A percentile compares a stretch with the other conserved stretches of the same genome.
These are phyloP conservation scores for Pelomyxa schiedti DNA, from an alignment of 78 protist genomes.

Conservation along the genomic window DNA sequence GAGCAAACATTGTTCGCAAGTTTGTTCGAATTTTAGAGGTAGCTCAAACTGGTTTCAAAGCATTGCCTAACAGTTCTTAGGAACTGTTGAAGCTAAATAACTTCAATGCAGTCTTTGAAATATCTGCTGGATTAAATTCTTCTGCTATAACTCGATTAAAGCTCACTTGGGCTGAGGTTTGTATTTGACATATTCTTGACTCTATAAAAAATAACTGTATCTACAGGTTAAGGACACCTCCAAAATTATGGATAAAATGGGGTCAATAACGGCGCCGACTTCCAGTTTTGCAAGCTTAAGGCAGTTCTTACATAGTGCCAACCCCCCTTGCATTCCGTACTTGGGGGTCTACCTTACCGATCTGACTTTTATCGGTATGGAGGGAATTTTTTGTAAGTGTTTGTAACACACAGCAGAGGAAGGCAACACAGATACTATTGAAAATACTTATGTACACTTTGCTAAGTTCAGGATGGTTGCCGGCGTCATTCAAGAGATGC, in stretches of 20 bases:
- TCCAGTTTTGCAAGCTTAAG: conserved; percentile 16
- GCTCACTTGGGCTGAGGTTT: conserved; percentile 53
- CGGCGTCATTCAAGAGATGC: neutral
- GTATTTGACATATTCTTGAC: conserved; percentile 14
- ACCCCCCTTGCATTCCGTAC: conserved; percentile 62
- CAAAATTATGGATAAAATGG: too few relatives aligned
- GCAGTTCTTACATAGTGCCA: conserved; percentile 21
- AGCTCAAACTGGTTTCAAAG: too few relatives aligned
- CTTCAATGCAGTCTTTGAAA: conserved; percentile 56
- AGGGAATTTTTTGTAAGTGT: too few relatives aligned
- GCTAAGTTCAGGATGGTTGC: neutral
- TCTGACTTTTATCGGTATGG: conserved; percentile 58
- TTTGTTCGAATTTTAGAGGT: neutral
- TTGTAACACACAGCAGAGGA: too few relatives aligned
- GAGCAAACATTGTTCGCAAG: conserved; percentile 3
- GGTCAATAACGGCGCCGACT: neutral
- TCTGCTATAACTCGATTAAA: conserved; percentile 51
- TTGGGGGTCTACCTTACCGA: conserved; percentile 63
- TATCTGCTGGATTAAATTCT: conserved; percentile 47
- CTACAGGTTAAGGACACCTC: too few relatives aligned
- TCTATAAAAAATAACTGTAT: too few relatives aligned
- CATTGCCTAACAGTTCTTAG: too few relatives aligned
- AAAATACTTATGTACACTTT: neutral
- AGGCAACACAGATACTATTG: neutral
- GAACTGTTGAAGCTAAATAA: conserved; percentile 52